Conservation (phyloP, 805 yeast genomes). For the Saccharomycodes ludwigii region DNA sequence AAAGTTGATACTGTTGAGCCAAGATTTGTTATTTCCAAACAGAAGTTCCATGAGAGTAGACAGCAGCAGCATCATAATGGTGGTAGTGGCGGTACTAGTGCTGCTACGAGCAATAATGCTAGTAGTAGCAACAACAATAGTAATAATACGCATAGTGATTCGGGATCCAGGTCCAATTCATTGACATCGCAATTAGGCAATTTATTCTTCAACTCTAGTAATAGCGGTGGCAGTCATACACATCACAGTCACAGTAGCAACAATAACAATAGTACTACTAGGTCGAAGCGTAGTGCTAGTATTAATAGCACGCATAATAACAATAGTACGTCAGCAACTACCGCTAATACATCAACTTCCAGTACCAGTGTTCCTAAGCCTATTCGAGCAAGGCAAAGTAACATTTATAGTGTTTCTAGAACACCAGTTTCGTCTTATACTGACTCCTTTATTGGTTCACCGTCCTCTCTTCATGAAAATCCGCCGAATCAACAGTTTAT, state of each 20-base stretch:
- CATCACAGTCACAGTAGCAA: conserved; percentile 2
- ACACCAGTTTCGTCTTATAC: conserved; percentile 18
- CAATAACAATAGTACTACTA: conserved; percentile 1
- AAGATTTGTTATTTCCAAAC: conserved; percentile 73
- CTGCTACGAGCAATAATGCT: conserved; percentile 4
- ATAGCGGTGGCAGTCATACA: conserved; percentile 9
- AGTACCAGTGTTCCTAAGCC: conserved; percentile 25
- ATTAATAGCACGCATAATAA: background rate
- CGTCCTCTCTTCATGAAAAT: conserved; percentile 23
- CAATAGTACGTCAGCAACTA: background rate
- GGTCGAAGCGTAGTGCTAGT: background rate
- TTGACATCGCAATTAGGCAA: conserved; percentile 24
- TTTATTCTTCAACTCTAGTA: conserved; percentile 20
- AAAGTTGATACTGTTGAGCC: conserved; percentile 66
- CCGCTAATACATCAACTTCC: conserved; percentile 11
- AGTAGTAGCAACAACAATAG: conserved; percentile 3
- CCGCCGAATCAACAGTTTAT: conserved; percentile 26
- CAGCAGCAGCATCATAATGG: conserved; percentile 4
- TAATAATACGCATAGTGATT: background rate
- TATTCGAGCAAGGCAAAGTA: conserved; percentile 21
- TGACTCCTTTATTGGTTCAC: conserved; percentile 17
- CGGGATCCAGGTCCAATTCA: conserved; percentile 18
- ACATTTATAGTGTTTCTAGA: conserved; percentile 24
- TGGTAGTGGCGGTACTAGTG: conserved; percentile 1
- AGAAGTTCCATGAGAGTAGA: conserved; percentile 28